phyloP scores from a whole-genome alignment of 2,329 filamentous ascomycete genomes.

The Fusarium illudens region DNA sequence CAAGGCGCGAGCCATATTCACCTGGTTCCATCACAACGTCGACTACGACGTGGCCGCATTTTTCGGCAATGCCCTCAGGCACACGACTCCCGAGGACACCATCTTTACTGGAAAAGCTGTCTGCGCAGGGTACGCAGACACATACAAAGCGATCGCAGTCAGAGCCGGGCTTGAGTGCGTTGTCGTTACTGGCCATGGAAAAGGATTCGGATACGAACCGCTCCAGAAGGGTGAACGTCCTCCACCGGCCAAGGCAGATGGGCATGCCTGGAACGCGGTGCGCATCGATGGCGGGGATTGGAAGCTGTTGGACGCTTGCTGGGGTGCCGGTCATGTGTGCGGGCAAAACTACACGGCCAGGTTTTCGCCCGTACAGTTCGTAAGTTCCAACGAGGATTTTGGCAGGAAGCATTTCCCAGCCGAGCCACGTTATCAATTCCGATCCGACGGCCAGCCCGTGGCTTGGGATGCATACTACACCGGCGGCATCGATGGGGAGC shows the following conservation, averaged over 20 bases:
- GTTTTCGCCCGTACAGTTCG: constrained; percentile 73
- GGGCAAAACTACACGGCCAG: constrained; percentile 69
- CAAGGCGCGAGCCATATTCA: constrained; percentile 92
- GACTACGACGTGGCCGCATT: constrained; percentile 83
- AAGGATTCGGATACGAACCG: constrained; percentile 78
- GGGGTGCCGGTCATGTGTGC: constrained; percentile 78
- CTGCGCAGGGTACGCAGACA: constrained; percentile 87
- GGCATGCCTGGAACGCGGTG: constrained; percentile 94
- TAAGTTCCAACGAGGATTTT: constrained; percentile 77
- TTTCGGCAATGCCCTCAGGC: constrained; percentile 74
- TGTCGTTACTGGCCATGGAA: constrained; percentile 81
- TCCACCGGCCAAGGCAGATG: constrained; percentile 68
- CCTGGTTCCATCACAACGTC: constrained; percentile 95
- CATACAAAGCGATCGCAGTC: constrained; percentile 80
- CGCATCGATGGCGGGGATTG: constrained; percentile 85
- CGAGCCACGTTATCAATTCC: constrained; percentile 75
- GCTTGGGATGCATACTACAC: constrained; percentile 85
- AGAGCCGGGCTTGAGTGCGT: constrained; percentile 82
- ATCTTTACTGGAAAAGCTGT: constrained; percentile 83
- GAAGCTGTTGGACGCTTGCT: constrained; percentile 93
- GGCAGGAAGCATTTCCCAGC: constrained; percentile 81
- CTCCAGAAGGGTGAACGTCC: constrained; percentile 70
- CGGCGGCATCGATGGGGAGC: constrained; percentile 63
- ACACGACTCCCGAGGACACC: constrained; percentile 75
- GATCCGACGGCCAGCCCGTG: constrained; percentile 71